A percentile compares a stretch with the other conserved stretches of the same genome.
Conservation (phyloP, 1,139 yeast genomes). For the Martiniozyma asiatica region DNA sequence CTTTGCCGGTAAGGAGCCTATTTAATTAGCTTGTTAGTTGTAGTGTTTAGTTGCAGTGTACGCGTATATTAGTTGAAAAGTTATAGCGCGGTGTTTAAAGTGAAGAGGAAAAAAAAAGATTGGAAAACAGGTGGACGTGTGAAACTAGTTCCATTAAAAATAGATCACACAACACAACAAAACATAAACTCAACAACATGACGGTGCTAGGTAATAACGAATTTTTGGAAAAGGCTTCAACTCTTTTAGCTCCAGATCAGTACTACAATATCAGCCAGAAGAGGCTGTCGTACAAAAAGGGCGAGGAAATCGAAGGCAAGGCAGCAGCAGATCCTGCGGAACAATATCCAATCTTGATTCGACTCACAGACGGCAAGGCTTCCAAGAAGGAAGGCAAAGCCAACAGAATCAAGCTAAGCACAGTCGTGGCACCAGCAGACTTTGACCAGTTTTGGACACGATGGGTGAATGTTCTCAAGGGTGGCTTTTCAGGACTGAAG, state of each 20-base stretch:
- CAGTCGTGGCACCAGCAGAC: conserved; percentile 18
- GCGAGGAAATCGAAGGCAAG: conserved; percentile 12
- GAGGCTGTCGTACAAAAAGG: conserved; percentile 20
- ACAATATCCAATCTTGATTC: conserved; percentile 37
- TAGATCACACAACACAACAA: too few relatives aligned
- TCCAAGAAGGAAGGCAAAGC: conserved; percentile 19
- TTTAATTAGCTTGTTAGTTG: too few relatives aligned
- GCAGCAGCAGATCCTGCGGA: conserved; percentile 10
- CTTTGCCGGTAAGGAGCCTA: not conserved
- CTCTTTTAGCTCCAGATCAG: conserved; percentile 16
- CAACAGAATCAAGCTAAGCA: conserved; percentile 17
- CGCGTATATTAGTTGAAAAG: conserved; percentile 22
- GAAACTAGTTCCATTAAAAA: too few relatives aligned
- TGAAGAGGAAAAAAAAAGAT: too few relatives aligned
- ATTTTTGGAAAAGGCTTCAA: not conserved
- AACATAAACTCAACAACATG: too few relatives aligned
- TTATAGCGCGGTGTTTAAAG: too few relatives aligned
- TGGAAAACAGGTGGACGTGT: too few relatives aligned
- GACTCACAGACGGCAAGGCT: conserved; percentile 58
- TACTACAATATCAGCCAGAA: conserved; percentile 34
- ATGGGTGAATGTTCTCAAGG: conserved; percentile 17
- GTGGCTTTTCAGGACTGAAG: conserved; percentile 18
- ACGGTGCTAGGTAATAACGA: conserved; percentile 20
- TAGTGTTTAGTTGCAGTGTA: too few relatives aligned
- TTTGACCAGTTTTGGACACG: conserved; percentile 20